Base-by-base conservation (phyloP, 768 basidiomycete species). In the Amyloporia xantha region DNA sequence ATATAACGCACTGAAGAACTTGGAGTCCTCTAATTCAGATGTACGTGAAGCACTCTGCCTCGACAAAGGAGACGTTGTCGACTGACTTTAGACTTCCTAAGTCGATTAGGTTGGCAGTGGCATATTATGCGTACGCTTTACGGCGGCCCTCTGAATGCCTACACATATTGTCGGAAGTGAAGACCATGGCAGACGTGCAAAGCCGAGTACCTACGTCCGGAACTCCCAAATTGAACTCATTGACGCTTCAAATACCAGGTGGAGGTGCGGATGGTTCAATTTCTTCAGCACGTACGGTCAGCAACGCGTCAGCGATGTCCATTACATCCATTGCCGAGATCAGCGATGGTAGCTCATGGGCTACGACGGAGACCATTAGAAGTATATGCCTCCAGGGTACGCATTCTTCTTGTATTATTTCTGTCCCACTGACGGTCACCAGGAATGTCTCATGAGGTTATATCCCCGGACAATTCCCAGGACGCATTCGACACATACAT, bases 61-160 rank as follows among this genome's bases (percentile, higher is more conserved):
- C n/a, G n/a, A n/a, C n/a, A n/a, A n/a, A n/a, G n/a, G 37, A 23
- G 3, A 46, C 47, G 47, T 56, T 33, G 54, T 27, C 42, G 3
- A 10, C 20, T 17, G 9, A 21, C 19, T 19, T 41, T n/a, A 20
- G 27, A 9, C n/a, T 17, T 20, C 23, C 42, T 24, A 56, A 92
- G 89, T 81, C 82, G 10, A 70, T 87, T 13, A 70, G 76, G 53
- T 72, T 89, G 49, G 74, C 79, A 0, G 69, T 89, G 42, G 89
- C 88, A 2, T 91, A 90, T 64, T 86, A 86, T 59, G 81, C 83
- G 3, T 91, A 88, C 64, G 88, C 91, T 0, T 64, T 91, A 5
- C 80, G 82, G 23, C 71, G 76, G 21, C 82, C 82, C 15, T 64
- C 71, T 2, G 76, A 80, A 48, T 91, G 87, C 50, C 67, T 94